Base-by-base conservation (phyloP, 169 alveolate species). In the Cyclospora cayetanensis region DNA sequence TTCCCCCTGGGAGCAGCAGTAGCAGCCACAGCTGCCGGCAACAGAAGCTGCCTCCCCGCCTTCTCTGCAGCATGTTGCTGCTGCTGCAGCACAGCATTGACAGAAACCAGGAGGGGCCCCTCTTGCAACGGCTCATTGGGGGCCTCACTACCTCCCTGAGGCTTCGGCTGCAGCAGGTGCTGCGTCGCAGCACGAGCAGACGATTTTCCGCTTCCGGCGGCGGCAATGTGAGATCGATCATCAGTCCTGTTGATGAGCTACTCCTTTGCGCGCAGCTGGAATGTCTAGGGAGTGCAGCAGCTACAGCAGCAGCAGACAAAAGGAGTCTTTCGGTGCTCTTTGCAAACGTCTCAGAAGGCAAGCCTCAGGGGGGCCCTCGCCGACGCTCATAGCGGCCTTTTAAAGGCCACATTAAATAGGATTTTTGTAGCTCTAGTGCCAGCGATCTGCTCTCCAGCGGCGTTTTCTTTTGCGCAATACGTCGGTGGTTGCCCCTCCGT, bases 31-130 rank as follows among this genome's bases (percentile, higher is more conserved):
- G 82, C 55, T 15, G 34, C 55, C 82, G 86, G 66, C 89, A 79
- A 72, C 89, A 79, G 53, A 79, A 79, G 27, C 65, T 79, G 74
- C 89, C 89, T 34, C 89, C 89, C 34, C 68, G 89, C 39, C 89
- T 79, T 34, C 89, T 50, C 3, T 31, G 89, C 89, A 46, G 74
- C 89, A 72, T 79, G 34, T 52, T 79, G 74, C 52, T 79, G 55
- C 74, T 79, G 89, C 89, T 79, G 89, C 89, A 79, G 89, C 89
- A 79, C 89, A 79, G 74, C 74, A 27, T 79, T 29, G 74, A 50
- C 35, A 34, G 66, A 1, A 11, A 41, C 11, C 72, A 39, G 42
- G 89, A 52, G 35, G 74, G 76, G n/a, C 89, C 72, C 35, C 68
- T 35, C 34, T 52, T 79, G 74, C 15, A 20, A 72, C 89, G 52